phyloP scores from a whole-genome alignment of 2,329 filamentous ascomycete genomes.

The Monosporascus sp. region DNA sequence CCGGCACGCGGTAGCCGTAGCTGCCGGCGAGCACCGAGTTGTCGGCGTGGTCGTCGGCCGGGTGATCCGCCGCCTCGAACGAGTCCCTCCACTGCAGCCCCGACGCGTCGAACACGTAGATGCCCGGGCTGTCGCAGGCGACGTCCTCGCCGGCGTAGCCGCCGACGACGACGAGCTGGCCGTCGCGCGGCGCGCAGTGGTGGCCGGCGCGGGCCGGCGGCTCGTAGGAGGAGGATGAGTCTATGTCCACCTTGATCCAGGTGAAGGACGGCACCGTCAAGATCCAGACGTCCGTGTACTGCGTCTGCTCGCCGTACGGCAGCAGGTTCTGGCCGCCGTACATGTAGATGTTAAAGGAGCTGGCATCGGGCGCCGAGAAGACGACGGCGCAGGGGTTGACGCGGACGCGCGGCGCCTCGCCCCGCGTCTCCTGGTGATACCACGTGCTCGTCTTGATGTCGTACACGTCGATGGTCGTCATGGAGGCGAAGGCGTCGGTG shows the following conservation, averaged over 20 bases:
- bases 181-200: slow-evolving; percentile 64
- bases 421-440: slow-evolving; percentile 69
- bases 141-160: slow-evolving; percentile 60
- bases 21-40: slow-evolving; percentile 51
- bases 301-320: slow-evolving; percentile 51
- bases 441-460: slow-evolving; percentile 67
- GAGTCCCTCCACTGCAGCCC: slow-evolving; percentile 57
- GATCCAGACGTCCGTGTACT: slow-evolving; percentile 72
- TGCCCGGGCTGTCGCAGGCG: slow-evolving; percentile 61
- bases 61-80: slow-evolving; percentile 54
- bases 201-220: slow-evolving; percentile 64
- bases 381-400: slow-evolving; percentile 70
- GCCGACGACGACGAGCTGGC: slow-evolving; percentile 66
- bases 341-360: slow-evolving; percentile 73
- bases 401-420: slow-evolving; percentile 56
- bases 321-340: slow-evolving; percentile 72
- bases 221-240: slow-evolving; percentile 32
- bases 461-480: slow-evolving; percentile 62
- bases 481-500: slow-evolving; percentile 59
- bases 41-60: slow-evolving; percentile 43
- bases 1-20: slow-evolving; percentile 62
- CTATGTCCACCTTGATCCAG: slow-evolving; percentile 61
- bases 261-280: slow-evolving; percentile 68
- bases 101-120: slow-evolving; percentile 70
- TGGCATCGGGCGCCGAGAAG: slow-evolving; percentile 65